Percentiles rank a stretch among this genome's conserved stretches.
Conservation (phyloP, 2,329 filamentous ascomycete species). For the Apiospora malaysiana region DNA sequence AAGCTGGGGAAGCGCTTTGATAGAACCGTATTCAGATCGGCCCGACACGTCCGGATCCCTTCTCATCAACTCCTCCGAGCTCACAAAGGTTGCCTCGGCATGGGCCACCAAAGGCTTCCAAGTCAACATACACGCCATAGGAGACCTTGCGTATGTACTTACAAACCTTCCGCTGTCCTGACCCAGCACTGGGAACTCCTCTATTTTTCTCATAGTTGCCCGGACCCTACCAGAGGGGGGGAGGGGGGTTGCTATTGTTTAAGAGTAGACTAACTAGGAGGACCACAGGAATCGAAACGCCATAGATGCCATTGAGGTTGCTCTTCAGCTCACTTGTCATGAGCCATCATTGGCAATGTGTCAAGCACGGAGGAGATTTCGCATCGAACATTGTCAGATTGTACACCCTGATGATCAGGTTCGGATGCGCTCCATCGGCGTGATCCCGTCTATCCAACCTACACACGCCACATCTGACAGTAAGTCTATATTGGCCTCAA, state of each 20-base stretch:
- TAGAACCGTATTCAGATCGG: conserved; percentile 73
- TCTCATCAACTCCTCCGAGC: conserved; percentile 66
- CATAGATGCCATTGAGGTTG: conserved; percentile 65
- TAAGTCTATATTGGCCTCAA: too few relatives aligned
- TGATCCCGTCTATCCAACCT: conserved; percentile 73
- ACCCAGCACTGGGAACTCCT: too few relatives aligned
- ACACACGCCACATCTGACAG: conserved; percentile 75
- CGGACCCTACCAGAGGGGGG: too few relatives aligned
- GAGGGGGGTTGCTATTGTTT: too few relatives aligned
- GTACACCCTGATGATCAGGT: conserved; percentile 69
- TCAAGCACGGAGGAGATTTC: conserved; percentile 62
- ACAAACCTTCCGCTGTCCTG: too few relatives aligned
- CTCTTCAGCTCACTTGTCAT: conserved; percentile 61
- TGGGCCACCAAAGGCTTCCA: conserved; percentile 70
- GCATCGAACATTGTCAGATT: conserved; percentile 75
- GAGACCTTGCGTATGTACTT: conserved; percentile 67
- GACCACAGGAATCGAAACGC: conserved; percentile 59
- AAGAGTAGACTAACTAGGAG: too few relatives aligned
- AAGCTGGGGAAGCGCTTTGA: conserved; percentile 73
- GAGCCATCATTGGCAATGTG: conserved; percentile 50
- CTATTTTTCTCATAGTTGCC: too few relatives aligned
- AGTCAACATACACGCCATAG: conserved; percentile 76
- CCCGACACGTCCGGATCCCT: conserved; percentile 67
- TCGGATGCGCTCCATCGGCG: conserved; percentile 62
- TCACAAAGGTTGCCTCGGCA: conserved; percentile 57